These are phyloP conservation scores for Myriosclerotinia curreyana DNA, from an alignment of 2,329 filamentous ascomycete species.

Conservation along the genomic window DNA sequence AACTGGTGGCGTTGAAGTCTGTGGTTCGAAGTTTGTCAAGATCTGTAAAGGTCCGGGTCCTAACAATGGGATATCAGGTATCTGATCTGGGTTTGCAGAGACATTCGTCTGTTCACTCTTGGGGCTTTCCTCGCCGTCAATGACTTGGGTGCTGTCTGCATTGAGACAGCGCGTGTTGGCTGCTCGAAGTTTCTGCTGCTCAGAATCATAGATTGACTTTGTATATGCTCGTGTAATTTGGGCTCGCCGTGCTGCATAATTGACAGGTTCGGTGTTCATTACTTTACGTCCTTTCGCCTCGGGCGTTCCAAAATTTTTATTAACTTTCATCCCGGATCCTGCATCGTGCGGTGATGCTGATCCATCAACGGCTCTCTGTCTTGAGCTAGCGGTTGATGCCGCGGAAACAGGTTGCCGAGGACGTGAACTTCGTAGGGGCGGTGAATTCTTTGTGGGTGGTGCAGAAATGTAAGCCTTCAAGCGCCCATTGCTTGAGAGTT, in stretches of 20 bases:
- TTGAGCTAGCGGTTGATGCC: constrained; percentile 68
- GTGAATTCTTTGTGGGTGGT: constrained; percentile 70
- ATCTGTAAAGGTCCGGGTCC: constrained; percentile 31
- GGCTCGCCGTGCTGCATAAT: constrained; percentile 79
- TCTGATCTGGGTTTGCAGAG: constrained; percentile 15
- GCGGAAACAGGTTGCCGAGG: constrained; percentile 76
- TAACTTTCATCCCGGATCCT: constrained; percentile 36
- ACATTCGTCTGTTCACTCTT: background rate
- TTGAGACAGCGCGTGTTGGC: constrained; percentile 42
- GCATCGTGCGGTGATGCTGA: constrained; percentile 31
- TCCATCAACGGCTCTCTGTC: constrained; percentile 59
- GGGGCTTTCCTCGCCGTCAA: background rate
- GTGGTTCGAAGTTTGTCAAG: constrained; percentile 31
- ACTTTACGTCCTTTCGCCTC: constrained; percentile 45
- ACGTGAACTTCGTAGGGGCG: constrained; percentile 74
- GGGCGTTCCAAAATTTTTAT: constrained; percentile 29
- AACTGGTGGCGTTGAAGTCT: background rate
- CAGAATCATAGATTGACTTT: constrained; percentile 73
- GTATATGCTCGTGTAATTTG: constrained; percentile 83
- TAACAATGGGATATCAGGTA: constrained; percentile 17
- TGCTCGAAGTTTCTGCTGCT: constrained; percentile 51
- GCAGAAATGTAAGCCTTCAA: constrained; percentile 73
- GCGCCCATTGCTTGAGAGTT: constrained; percentile 48
- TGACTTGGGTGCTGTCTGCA: constrained; percentile 22
- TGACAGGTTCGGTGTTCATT: constrained; percentile 68